Base-by-base conservation (phyloP, 2,329 filamentous ascomycete species). In the Scolecobasidium constrictum region DNA sequence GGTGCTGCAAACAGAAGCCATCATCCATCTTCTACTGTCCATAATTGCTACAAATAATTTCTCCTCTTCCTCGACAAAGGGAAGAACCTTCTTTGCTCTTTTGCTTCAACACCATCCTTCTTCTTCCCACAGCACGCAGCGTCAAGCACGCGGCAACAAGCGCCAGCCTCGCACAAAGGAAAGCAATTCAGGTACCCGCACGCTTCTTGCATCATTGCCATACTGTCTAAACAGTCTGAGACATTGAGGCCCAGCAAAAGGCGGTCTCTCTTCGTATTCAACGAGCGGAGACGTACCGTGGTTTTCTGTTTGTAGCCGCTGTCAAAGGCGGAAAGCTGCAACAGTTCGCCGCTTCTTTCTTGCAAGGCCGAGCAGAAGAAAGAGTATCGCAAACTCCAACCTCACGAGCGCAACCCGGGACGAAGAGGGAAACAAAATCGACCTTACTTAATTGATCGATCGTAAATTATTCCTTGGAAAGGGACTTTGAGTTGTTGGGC, bases 291-390 rank as follows among this genome's bases (percentile, higher is more conserved):
- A 15, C 21, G 13, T 41, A 36, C 23, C 36, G 20, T 15, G 12
- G 36, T 11, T n/a, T 9, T 9, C 35, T n/a, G 35, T 17, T 15
- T 36, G 35, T 36, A 36, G 7, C 35, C 35, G 35, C 35, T 36
- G 35, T 36, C 35, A 36, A 36, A 36, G 35, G 35, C 35, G 35
- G 35, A 7, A 7, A 18, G n/a, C 17, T 36, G 35, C 35, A 36
- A 36, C 7, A n/a, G 35, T 36, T 36, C 35, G 35, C 17, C 35
- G 7, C 17, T 15, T 15, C 16, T 18, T 36, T 31, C 26, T 31
- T 31, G 11, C 11, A 31, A 31, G 26, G 13, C n/a, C n/a, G n/a
- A n/a, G n/a, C n/a, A n/a, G n/a, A n/a, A n/a, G n/a, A n/a, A n/a
- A n/a, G n/a, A n/a, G 11, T 13, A 31, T 31, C 26, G 26, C 26